Conservation (phyloP, 176 grass and related monocot species). For the Phyllostachys edulis region DNA sequence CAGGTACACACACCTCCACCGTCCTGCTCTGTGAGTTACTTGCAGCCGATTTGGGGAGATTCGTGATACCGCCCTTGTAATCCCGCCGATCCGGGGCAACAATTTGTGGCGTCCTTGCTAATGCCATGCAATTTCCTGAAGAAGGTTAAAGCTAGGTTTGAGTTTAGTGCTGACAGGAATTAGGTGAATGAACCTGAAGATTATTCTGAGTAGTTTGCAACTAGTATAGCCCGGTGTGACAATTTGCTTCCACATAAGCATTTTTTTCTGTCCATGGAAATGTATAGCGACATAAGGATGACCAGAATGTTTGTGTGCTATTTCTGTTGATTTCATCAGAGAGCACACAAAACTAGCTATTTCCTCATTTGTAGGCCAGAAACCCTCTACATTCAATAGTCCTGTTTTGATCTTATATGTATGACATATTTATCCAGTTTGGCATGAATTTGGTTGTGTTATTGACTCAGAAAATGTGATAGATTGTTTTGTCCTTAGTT, state of each 20-base stretch:
- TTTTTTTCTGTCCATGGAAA: background rate
- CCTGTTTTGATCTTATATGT: no score
- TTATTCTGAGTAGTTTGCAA: background rate
- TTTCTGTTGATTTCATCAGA: background rate
- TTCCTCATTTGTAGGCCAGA: background rate
- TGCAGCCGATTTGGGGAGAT: background rate
- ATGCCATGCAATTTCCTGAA: background rate
- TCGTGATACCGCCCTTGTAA: background rate
- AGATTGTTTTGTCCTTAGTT: no score
- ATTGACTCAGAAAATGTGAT: no score
- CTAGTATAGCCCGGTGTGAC: background rate
- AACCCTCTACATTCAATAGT: background rate
- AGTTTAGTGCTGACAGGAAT: background rate
- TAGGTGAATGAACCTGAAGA: background rate
- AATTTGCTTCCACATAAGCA: background rate
- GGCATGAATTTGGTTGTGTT: no score
- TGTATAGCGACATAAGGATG: background rate
- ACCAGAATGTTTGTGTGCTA: background rate
- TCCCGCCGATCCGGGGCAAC: background rate
- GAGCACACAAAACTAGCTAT: background rate
- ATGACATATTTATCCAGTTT: no score
- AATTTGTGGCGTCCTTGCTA: background rate
- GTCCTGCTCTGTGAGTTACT: background rate
- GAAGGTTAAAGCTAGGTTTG: background rate
- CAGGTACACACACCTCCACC: conserved; percentile 45